Base-by-base conservation (phyloP, 83 land plant genomes). In the Diphasiastrum complanatum region DNA sequence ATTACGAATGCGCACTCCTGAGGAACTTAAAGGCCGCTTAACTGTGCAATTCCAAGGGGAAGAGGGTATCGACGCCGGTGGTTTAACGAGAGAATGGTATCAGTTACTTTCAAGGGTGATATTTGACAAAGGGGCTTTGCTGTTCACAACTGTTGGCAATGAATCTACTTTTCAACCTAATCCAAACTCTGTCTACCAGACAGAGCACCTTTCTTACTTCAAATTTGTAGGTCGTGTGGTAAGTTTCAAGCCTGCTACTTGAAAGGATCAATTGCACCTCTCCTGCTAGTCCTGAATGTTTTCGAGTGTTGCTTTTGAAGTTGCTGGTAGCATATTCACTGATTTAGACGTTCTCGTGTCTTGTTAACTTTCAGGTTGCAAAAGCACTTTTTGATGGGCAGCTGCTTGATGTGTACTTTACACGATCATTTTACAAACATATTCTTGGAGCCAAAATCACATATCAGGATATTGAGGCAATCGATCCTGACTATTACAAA, bases 21-120 rank as follows among this genome's bases (percentile, higher is more conserved):
- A 87, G 53, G 99, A 95, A 41, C 68, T 95, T 47, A 95, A 90
- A 52, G 99, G 99, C 12, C 80, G 95, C 41, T 69, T 95, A 41
- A 95, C 97, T 62, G 97, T 95, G 49, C 85, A 90, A 54, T 95
- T 95, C 38, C 99, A 95, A 83, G 97, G 99, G 45, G 99, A 95
- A 74, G 99, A 95, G 69, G 99, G 99, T 12, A 90, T 95, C 66
- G 99, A 95, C 83, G 99, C 99, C 45, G 99, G 99, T 74, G 97
- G 99, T 2, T 81, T 95, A 49, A 90, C 97, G 23, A 82, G 99
- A 49, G 99, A 95, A 63, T 95, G 99, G 97, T 95, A 90, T 62
- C 99, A 90, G 67, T 60, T 78, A 45, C 72, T 90, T 33, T 90
- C 97, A 8, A 78, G 99, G 45, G 97, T 95, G 23, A 85, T 91